These are phyloP conservation scores for Phytophthora brassicae DNA, from an alignment of 352 stramenopile species.

Conservation along the genomic window DNA sequence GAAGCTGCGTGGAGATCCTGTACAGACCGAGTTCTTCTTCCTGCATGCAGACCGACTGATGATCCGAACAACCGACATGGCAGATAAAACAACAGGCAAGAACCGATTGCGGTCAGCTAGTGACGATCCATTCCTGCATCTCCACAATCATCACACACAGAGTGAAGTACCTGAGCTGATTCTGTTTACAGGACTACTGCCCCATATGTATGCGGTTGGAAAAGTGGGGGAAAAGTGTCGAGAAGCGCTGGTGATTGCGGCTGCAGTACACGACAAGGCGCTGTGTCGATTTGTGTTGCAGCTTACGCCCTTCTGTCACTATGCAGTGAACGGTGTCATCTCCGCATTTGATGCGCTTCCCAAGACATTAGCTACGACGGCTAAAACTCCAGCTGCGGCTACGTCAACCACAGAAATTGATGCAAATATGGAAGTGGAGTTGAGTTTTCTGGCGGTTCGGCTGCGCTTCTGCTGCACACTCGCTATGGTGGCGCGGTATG, in stretches of 20 bases:
- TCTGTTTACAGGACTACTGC: slow-evolving; percentile 78
- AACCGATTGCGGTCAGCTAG: slow-evolving; percentile 14
- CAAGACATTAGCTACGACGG: slow-evolving; percentile 52
- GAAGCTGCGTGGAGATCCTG: slow-evolving; percentile 78
- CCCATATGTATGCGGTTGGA: slow-evolving; percentile 82
- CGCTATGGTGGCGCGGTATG: slow-evolving; percentile 76
- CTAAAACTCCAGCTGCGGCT: slow-evolving; percentile 24
- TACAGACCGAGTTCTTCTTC: slow-evolving; percentile 90
- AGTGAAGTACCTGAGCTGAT: slow-evolving; percentile 76
- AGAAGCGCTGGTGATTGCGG: slow-evolving; percentile 81
- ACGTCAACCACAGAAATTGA: slow-evolving; percentile 22
- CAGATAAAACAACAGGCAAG: neutral
- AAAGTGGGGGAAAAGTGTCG: slow-evolving; percentile 85
- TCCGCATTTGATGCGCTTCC: slow-evolving; percentile 77
- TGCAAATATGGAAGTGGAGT: slow-evolving; percentile 47
- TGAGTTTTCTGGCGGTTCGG: slow-evolving; percentile 58
- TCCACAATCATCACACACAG: slow-evolving; percentile 41
- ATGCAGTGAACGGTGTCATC: slow-evolving; percentile 84
- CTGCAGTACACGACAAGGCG: slow-evolving; percentile 69
- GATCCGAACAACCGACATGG: slow-evolving; percentile 45
- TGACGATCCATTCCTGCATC: slow-evolving; percentile 36
- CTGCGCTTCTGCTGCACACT: slow-evolving; percentile 87
- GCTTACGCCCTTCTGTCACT: slow-evolving; percentile 87
- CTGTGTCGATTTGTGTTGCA: slow-evolving; percentile 83
- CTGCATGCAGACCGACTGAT: slow-evolving; percentile 64